These are phyloP conservation scores for Colletotrichum simmondsii DNA, from an alignment of 2,329 filamentous ascomycete species.

Conservation along the genomic window DNA sequence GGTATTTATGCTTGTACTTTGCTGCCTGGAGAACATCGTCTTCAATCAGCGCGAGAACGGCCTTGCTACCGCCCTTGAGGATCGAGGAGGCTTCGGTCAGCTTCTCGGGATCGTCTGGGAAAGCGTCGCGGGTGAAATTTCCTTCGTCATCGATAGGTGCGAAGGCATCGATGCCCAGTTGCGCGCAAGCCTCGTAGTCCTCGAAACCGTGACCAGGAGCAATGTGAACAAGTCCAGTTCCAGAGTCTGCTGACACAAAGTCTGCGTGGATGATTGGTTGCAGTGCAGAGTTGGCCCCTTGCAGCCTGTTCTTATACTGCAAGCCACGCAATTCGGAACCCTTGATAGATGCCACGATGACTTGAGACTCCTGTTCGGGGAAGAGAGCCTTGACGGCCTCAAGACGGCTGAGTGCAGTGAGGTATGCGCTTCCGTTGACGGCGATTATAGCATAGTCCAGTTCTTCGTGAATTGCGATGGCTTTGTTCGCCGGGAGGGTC, in stretches of 20 bases:
- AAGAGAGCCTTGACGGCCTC: conserved; percentile 65
- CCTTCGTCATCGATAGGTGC: conserved; percentile 88
- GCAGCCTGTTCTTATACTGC: conserved; percentile 78
- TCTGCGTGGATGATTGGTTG: conserved; percentile 85
- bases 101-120: conserved; percentile 73
- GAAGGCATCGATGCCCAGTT: conserved; percentile 76
- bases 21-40: conserved; percentile 76
- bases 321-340: conserved; percentile 75
- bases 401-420: conserved; percentile 79
- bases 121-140: conserved; percentile 82
- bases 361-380: conserved; percentile 52
- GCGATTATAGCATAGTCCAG: conserved; percentile 79
- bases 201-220: conserved; percentile 97
- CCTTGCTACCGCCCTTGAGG: conserved; percentile 73
- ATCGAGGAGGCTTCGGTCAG: conserved; percentile 78
- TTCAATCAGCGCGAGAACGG: conserved; percentile 76
- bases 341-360: conserved; percentile 66
- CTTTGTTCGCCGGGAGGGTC: conserved; percentile 93
- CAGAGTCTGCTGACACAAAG: conserved; percentile 91
- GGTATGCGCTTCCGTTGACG: conserved; percentile 66
- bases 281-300: conserved; percentile 62
- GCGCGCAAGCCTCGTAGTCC: conserved; percentile 85
- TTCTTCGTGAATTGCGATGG: conserved; percentile 82
- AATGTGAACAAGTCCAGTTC: conserved; percentile 92
- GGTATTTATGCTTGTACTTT: conserved; percentile 88